phyloP scores from a whole-genome alignment of 805 yeast species.

The Kuraishia piskuri region DNA sequence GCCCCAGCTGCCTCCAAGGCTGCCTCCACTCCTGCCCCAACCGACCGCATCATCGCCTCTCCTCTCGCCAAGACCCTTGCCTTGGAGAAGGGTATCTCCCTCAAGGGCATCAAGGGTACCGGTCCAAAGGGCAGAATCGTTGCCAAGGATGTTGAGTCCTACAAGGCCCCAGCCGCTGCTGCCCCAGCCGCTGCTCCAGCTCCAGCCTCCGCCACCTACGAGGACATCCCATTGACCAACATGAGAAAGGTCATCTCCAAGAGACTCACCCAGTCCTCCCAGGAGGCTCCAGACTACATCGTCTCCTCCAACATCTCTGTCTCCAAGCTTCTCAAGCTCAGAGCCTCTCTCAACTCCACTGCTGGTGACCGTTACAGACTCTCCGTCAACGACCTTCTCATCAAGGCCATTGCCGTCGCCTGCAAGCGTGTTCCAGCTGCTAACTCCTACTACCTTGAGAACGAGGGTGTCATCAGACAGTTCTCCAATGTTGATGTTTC shows the following conservation, averaged over 20 bases:
- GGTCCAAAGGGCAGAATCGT: slow-evolving; percentile 95
- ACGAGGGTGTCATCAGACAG: slow-evolving; percentile 86
- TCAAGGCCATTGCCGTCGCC: slow-evolving; percentile 93
- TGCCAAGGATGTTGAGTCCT: slow-evolving; percentile 80
- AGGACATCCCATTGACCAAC: slow-evolving; percentile 76
- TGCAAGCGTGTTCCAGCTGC: slow-evolving; percentile 85
- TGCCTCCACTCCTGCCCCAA: slow-evolving; percentile 29
- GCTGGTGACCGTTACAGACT: slow-evolving; percentile 84
- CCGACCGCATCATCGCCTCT: slow-evolving; percentile 81
- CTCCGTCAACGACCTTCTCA: slow-evolving; percentile 87
- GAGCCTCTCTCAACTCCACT: slow-evolving; percentile 79
- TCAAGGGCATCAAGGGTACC: slow-evolving; percentile 79
- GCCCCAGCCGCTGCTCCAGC: slow-evolving; percentile 30
- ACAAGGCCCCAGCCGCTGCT: slow-evolving; percentile 37
- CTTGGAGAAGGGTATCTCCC: slow-evolving; percentile 80
- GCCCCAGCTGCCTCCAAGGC: slow-evolving; percentile 23
- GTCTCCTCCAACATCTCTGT: slow-evolving; percentile 85
- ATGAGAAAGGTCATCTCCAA: slow-evolving; percentile 94
- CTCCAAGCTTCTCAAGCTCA: slow-evolving; percentile 81
- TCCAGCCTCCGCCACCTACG: slow-evolving; percentile 51
- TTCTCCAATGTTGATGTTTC: slow-evolving; percentile 90
- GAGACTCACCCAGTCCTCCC: slow-evolving; percentile 82
- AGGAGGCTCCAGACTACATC: slow-evolving; percentile 83
- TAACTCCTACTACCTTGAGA: slow-evolving; percentile 88
- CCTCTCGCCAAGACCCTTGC: slow-evolving; percentile 94